phyloP scores from a whole-genome alignment of 176 grass and related monocot genomes.

The Secale cereale region DNA sequence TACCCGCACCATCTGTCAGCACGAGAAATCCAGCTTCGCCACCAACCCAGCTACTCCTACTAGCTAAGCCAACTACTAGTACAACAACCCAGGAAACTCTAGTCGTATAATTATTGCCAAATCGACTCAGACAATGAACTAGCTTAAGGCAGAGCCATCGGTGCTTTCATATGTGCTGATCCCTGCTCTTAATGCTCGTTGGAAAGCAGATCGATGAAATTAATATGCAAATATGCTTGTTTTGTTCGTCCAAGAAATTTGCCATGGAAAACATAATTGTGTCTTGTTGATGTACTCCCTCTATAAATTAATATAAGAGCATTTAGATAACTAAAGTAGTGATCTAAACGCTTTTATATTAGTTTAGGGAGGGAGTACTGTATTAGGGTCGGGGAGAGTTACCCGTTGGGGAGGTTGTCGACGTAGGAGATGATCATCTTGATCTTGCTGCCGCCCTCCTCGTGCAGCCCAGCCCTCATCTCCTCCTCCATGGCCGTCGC shows the following conservation, averaged over 20 bases:
- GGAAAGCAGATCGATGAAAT: background rate
- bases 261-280: background rate
- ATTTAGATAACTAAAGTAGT: no score
- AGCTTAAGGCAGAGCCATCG: no score
- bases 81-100: background rate
- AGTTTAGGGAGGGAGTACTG: no score
- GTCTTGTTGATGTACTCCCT: no score
- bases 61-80: background rate
- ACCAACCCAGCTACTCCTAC: background rate
- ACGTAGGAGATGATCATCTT: slow-evolving; percentile 89
- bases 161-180: background rate
- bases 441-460: slow-evolving; percentile 68
- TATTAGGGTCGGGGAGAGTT: background rate
- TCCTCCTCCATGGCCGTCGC: slow-evolving; percentile 40
- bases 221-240: background rate
- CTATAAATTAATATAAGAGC: no score
- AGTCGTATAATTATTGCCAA: no score
- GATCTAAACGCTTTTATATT: no score
- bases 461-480: slow-evolving; percentile 51
- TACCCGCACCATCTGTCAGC: background rate
- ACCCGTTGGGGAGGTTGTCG: slow-evolving; percentile 85
- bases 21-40: background rate
- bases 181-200: background rate
- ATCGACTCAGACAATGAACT: no score
- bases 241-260: background rate